Percentiles rank a stretch among this genome's conserved stretches.
Evolutionary conservation across 208 protist genomes (phyloP).

Genomic region (Leptomonas seymouri): DNA sequence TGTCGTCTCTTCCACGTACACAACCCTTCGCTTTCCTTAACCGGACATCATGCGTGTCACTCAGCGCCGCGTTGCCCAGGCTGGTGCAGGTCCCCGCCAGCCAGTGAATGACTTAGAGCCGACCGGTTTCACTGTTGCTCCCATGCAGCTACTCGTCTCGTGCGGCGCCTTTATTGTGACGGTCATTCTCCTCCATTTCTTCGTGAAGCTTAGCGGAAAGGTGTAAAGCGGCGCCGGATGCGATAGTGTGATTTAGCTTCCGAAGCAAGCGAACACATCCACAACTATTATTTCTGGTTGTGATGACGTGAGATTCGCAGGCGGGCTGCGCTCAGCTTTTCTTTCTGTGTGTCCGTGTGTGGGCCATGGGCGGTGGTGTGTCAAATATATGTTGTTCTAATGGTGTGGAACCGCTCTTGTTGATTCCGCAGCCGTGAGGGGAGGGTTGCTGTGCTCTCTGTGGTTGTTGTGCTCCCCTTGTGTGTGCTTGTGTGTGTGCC

Average conservation of each 20-base stretch:
- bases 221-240: background rate
- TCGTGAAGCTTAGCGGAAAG: slow-evolving; percentile 70
- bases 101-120: slow-evolving; percentile 72
- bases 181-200: slow-evolving; percentile 91
- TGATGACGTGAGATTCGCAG: background rate
- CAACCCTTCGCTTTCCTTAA: slow-evolving; percentile 2
- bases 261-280: background rate
- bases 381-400: no score
- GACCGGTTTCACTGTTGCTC: slow-evolving; percentile 73
- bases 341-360: background rate
- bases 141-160: slow-evolving; percentile 72
- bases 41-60: slow-evolving; percentile 51
- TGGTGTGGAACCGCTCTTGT: background rate
- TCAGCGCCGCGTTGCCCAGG: slow-evolving; percentile 42
- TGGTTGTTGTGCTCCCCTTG: background rate
- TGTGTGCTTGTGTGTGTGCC: background rate
- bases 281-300: background rate
- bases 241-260: background rate
- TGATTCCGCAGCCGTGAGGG: background rate
- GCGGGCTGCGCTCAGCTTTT: background rate
- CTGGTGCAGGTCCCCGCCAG: slow-evolving; percentile 30
- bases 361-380: no score
- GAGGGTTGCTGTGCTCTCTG: background rate
- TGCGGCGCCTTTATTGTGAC: slow-evolving; percentile 73
- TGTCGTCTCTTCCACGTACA: slow-evolving; percentile 1